Base-by-base conservation (phyloP, 768 basidiomycete genomes). In the Leccinum arenicola region DNA sequence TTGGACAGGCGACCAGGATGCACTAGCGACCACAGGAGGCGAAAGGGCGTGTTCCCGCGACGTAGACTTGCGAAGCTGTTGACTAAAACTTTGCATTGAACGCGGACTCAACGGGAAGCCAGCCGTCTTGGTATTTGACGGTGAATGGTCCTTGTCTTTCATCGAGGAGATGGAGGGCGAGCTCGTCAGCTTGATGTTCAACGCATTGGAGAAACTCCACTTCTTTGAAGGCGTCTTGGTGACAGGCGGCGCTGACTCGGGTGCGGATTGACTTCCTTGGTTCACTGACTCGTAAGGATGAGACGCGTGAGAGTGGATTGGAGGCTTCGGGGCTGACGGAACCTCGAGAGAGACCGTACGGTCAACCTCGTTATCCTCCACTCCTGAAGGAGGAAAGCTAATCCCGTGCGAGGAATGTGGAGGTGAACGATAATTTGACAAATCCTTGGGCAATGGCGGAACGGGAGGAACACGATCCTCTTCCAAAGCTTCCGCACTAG, bases 191-290 rank as follows among this genome's bases (percentile, higher is more conserved):
- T 83, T 91, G 71, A 90, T 81, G 64, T 89, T 91, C 4, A 95
- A 76, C 23, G 89, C 91, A 62, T 82, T 88, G n/a, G 91, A 89
- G 72, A 95, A 90, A 70, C 93, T 95, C 93, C 93, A 95, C 74
- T 95, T 95, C 82, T 94, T 95, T n/a, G 90, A 92, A 35, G 93
- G 92, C 3, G 90, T 89, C 76, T 90, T 91, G 54, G 80, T 76
- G 47, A 80, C 76, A 15, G 76, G 68, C 43, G 85, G 78, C 14
- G 68, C 64, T 56, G 80, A 74, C 58, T 84, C 80, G 31, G 78
- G 72, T 55, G 75, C 64, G 70, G 74, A 63, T 57, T 68, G 71
- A 75, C 77, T 68, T 64, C 70, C 68, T 70, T 65, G 65, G 68
- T 75, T 66, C 47, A 69, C 65, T 58, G 75, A 74, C 54, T 78